Evolutionary conservation across 140 eudicot genomes (phyloP), one percentile per base, ranked within the genome.

Genomic region (Senecio squalidus): DNA sequence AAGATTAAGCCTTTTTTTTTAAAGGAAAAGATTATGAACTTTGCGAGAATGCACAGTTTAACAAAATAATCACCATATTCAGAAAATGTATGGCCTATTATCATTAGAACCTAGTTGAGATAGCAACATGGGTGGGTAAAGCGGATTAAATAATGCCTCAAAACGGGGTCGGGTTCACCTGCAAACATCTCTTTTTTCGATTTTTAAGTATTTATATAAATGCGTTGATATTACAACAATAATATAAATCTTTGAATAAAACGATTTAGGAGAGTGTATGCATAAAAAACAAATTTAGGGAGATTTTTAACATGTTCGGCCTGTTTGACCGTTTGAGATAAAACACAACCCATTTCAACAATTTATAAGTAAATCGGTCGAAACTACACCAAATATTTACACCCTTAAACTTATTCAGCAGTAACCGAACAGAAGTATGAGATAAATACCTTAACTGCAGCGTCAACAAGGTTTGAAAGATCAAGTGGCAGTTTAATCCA

Each of bases 401-500:
- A 29, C 66, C 59, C 60, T n/a, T 31, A 70, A 4, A 28, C 7
- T 36, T 28, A 69, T 51, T 54, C 7, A 28, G 9, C 8, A 27
- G 62, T 30, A 36, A 40, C 33, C 30, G n/a, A 52, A 26, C 15
- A 67, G 30, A 46, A 28, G 51, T 36, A 64, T 15, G 44, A 54
- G 18, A 52, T 25, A 36, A 22, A 25, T 67, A 85, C 97, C 95
- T 89, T 74, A 36, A 84, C 89, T 31, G 80, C 95, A 59, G 76
- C 13, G 45, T 89, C 93, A 55, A 82, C 81, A 60, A 88, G 95
- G 71, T 82, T 64, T 66, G 64, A 82, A 22, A 81, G 83, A 16
- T 40, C 33, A 33, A 82, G 79, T 6, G 96, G 88, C 54, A 88
- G 44, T 62, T 88, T 88, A 55, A 88, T 71, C 96, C 97, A 85